Conservation (phyloP, 1,284 basidiomycete species). For the Prillingera fragicola region DNA sequence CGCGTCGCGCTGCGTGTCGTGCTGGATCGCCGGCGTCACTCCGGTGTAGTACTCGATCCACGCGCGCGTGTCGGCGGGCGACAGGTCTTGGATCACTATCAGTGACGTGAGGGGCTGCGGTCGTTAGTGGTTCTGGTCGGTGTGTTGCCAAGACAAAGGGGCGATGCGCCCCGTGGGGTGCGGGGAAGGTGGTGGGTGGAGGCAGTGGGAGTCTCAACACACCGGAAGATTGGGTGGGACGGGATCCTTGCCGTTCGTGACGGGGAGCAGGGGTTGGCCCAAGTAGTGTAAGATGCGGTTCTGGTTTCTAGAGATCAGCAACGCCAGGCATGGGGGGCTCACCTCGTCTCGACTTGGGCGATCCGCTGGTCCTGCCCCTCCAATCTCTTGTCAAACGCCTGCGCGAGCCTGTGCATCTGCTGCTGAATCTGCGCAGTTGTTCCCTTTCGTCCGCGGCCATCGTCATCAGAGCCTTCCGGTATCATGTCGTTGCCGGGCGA, state of each 20-base stretch:
- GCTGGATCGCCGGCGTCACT: not conserved
- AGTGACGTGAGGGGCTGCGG: conserved; percentile 11
- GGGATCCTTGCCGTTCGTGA: conserved; percentile 5
- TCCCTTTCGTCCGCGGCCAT: no score
- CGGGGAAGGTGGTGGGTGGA: not conserved
- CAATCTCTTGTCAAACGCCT: not conserved
- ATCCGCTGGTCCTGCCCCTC: not conserved
- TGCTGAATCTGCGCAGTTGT: no score
- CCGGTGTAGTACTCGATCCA: conserved; percentile 19
- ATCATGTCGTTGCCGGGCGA: no score
- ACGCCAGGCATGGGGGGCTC: not conserved
- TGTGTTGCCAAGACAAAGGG: not conserved
- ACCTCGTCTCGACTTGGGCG: conserved; percentile 8
- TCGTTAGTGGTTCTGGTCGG: not conserved
- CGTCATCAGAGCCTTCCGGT: no score
- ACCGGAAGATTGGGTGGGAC: conserved; percentile 9
- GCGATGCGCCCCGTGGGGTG: not conserved
- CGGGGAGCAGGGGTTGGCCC: conserved; percentile 6
- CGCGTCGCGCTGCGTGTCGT: not conserved
- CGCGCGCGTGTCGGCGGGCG: not conserved
- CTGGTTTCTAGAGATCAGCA: conserved; percentile 7
- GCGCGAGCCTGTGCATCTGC: not conserved
- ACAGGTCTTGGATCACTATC: conserved; percentile 4
- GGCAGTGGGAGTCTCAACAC: not conserved
- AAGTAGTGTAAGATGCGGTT: conserved; percentile 13